phyloP scores from a whole-genome alignment of 1,284 basidiomycete species.

The Puccinia coronata region DNA sequence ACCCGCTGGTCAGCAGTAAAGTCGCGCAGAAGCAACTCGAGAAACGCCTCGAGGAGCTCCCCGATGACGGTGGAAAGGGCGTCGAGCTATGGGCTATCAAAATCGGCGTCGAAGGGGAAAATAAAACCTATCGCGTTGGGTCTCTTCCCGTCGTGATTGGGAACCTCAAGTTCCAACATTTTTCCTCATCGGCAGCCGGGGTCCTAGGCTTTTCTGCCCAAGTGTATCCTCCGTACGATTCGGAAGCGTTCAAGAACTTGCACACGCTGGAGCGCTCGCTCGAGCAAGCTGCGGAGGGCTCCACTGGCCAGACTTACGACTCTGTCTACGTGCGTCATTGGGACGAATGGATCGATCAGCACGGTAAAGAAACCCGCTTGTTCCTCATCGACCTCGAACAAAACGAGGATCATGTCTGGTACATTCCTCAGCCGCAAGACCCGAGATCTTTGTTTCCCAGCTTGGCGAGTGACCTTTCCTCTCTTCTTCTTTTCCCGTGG shows the following conservation, averaged over 20 bases:
- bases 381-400: constrained; percentile 27
- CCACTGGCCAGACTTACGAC: constrained; percentile 37
- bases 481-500: neutral
- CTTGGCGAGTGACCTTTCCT: constrained; percentile 36
- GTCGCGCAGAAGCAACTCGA: constrained; percentile 16
- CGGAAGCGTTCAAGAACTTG: constrained; percentile 22
- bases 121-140: constrained; percentile 17
- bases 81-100: constrained; percentile 43
- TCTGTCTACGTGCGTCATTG: constrained; percentile 40
- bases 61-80: constrained; percentile 10
- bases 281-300: constrained; percentile 35
- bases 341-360: constrained; percentile 39
- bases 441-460: constrained; percentile 23
- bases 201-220: constrained; percentile 36
- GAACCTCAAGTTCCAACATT: constrained; percentile 19
- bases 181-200: constrained; percentile 6
- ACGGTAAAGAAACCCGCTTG: constrained; percentile 31
- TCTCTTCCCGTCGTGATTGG: constrained; percentile 20
- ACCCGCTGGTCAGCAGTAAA: constrained; percentile 16
- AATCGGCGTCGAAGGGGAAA: neutral
- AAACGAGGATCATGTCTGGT: neutral
- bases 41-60: neutral
- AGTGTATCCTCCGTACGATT: constrained; percentile 45
- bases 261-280: constrained; percentile 17
- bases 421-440: neutral